Evolutionary conservation across 306 rosid species (phyloP).

Genomic region (Coriaria nepalensis): DNA sequence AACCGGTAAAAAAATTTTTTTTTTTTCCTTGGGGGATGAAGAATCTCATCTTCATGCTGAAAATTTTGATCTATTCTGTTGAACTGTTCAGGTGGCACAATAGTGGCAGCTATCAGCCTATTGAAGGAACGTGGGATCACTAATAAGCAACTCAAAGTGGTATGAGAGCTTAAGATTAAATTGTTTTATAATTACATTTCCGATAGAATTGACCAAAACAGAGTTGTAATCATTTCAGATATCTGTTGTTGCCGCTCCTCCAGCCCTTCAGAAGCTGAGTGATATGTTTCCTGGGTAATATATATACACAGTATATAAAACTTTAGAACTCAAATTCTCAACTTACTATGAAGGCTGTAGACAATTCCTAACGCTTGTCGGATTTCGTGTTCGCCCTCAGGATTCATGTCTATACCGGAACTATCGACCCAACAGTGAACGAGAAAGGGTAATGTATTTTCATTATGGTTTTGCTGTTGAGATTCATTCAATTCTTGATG

Average conservation of each 20-base stretch:
- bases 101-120: conserved; percentile 62
- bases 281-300: conserved; percentile 87
- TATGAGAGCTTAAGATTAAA: conserved; percentile 16
- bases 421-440: conserved; percentile 67
- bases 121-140: conserved; percentile 60
- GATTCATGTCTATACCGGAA: conserved; percentile 80
- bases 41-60: neutral
- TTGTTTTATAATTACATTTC: neutral
- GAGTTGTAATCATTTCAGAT: conserved; percentile 36
- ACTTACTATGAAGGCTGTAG: neutral
- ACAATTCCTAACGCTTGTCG: neutral
- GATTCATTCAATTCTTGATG: no score
- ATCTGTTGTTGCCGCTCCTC: conserved; percentile 86
- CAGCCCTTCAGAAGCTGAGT: conserved; percentile 84
- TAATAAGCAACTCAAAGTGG: conserved; percentile 82
- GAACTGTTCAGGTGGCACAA: conserved; percentile 58
- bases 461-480: neutral
- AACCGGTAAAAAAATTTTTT: conserved; percentile 42
- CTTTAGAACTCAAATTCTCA: neutral
- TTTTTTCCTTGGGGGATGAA: conserved; percentile 1
- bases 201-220: neutral
- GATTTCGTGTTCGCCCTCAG: conserved; percentile 24
- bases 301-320: no score
- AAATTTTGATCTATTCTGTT: neutral
- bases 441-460: conserved; percentile 57